These are phyloP conservation scores for Aegilops tauschii DNA, from an alignment of 176 grass and related monocot genomes.

Conservation along the genomic window DNA sequence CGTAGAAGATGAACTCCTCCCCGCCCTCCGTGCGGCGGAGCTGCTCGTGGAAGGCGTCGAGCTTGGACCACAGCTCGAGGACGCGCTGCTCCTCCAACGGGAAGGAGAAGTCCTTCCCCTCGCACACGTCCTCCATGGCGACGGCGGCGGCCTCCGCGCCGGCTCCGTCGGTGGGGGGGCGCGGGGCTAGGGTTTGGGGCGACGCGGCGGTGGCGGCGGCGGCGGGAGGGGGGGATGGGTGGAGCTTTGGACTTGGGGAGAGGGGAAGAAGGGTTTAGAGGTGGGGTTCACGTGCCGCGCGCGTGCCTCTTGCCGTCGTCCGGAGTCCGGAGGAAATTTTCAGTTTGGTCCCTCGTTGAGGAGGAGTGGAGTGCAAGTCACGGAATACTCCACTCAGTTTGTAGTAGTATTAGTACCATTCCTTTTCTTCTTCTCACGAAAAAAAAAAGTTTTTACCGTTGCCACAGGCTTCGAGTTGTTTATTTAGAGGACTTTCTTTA, in stretches of 20 bases:
- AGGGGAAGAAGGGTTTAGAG: slow-evolving; percentile 21
- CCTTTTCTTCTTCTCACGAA: too few relatives aligned
- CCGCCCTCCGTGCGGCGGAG: slow-evolving; percentile 70
- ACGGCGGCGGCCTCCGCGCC: background rate
- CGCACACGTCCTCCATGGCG: slow-evolving; percentile 82
- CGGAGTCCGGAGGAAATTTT: background rate
- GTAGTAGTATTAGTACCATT: too few relatives aligned
- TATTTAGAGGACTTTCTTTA: too few relatives aligned
- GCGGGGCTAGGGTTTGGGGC: background rate
- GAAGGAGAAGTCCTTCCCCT: slow-evolving; percentile 95
- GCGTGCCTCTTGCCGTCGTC: background rate
- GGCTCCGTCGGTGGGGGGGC: background rate
- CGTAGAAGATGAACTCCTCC: slow-evolving; percentile 97
- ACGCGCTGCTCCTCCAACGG: slow-evolving; percentile 68
- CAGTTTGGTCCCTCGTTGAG: background rate
- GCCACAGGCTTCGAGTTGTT: too few relatives aligned
- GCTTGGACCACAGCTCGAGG: slow-evolving; percentile 50
- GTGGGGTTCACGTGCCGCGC: background rate
- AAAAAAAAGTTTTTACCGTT: too few relatives aligned
- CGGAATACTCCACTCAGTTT: too few relatives aligned
- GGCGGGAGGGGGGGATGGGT: background rate
- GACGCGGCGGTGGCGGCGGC: background rate
- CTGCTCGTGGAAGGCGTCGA: slow-evolving; percentile 83
- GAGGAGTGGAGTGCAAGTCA: background rate
- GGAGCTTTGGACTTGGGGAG: background rate